Conservation (phyloP, 306 rosid genomes). For the Mimosa bimucronata region DNA sequence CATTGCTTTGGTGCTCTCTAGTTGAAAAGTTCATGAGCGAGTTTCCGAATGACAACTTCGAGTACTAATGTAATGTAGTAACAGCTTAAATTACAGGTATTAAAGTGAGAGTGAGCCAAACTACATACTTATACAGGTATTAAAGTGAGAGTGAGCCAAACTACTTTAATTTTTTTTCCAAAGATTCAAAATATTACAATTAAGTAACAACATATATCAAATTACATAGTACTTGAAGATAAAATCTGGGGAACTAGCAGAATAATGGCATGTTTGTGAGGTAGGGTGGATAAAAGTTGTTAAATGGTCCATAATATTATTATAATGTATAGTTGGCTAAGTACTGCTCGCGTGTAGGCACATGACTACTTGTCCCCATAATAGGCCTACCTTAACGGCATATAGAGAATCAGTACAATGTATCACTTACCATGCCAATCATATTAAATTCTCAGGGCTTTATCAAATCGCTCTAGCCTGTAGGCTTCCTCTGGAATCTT, state of each 20-base stretch:
- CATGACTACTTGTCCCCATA: slow-evolving; percentile 9
- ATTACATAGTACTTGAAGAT: not conserved
- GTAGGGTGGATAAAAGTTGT: not conserved
- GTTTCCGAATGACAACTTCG: not conserved
- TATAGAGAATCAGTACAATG: not conserved
- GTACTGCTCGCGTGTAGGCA: not conserved
- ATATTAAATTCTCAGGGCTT: not conserved
- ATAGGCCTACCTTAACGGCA: not conserved
- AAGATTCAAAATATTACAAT: too few species aligned
- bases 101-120: not conserved
- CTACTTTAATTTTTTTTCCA: not conserved
- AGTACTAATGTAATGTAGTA: too few species aligned
- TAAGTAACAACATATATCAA: too few species aligned
- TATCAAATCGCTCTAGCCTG: not conserved
- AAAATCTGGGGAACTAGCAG: not conserved
- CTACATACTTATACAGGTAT: not conserved
- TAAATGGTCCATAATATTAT: not conserved
- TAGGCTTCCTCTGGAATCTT: not conserved
- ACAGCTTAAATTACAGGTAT: not conserved
- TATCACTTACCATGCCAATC: not conserved
- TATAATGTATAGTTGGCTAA: not conserved
- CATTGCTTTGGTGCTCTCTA: not conserved
- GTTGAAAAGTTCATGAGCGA: not conserved
- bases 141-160: not conserved
- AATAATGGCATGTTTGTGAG: not conserved